Conservation (phyloP, 1,139 yeast genomes). For the Hemisphaericaspora xylanilytica region DNA sequence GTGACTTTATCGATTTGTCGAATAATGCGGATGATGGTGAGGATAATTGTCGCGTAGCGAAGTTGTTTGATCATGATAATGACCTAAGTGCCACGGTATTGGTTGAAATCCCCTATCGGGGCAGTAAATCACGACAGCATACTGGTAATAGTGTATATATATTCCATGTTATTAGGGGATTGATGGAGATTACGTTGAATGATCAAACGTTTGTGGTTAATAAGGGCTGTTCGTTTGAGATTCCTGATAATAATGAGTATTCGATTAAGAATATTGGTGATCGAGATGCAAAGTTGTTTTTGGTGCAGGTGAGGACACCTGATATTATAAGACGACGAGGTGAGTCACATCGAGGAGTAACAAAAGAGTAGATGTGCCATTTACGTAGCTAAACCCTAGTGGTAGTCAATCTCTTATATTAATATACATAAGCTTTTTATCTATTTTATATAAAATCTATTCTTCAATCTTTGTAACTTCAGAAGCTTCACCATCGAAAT, state of each 20-base stretch:
- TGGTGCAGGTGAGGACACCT: constrained; percentile 59
- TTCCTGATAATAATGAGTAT: constrained; percentile 76
- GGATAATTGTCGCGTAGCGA: constrained; percentile 60
- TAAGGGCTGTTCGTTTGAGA: constrained; percentile 75
- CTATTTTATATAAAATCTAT: neutral
- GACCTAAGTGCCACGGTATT: constrained; percentile 53
- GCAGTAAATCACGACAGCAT: constrained; percentile 46
- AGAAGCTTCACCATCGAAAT: constrained; percentile 58
- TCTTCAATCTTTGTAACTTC: constrained; percentile 27
- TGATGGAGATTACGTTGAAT: constrained; percentile 64
- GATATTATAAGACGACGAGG: constrained; percentile 2
- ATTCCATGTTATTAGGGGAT: constrained; percentile 72
- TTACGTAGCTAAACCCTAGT: too few relatives aligned
- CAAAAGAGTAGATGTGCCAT: neutral
- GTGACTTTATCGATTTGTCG: constrained; percentile 47
- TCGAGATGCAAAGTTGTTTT: constrained; percentile 61
- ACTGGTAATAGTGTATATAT: constrained; percentile 61
- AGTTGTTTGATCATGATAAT: constrained; percentile 64
- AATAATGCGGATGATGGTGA: constrained; percentile 34
- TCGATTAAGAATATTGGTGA: constrained; percentile 60
- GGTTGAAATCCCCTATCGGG: constrained; percentile 64
- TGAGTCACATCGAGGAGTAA: neutral
- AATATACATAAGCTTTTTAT: neutral
- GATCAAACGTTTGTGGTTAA: constrained; percentile 56
- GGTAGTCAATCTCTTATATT: too few relatives aligned